Evolutionary conservation across 768 basidiomycete genomes (phyloP).

Genomic region (Boletus sensibilis): DNA sequence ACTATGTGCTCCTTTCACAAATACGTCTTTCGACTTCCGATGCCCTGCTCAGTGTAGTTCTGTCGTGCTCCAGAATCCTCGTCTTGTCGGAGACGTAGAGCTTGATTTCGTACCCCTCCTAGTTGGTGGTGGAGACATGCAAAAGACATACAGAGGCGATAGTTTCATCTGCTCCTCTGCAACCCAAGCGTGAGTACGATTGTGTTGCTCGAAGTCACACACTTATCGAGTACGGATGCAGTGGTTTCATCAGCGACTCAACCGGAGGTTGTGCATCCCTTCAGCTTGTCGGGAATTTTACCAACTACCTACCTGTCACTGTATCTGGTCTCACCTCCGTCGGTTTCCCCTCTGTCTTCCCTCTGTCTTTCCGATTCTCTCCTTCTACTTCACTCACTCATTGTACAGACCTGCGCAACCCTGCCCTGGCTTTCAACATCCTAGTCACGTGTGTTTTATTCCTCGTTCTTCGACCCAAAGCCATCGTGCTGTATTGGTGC

Average conservation of each 20-base stretch:
- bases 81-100: slow-evolving; percentile 66
- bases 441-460: slow-evolving; percentile 66
- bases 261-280: slow-evolving; percentile 78
- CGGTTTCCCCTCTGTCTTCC: slow-evolving; percentile 74
- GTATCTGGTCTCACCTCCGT: slow-evolving; percentile 66
- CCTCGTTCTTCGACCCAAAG: slow-evolving; percentile 66
- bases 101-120: slow-evolving; percentile 70
- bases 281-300: slow-evolving; percentile 69
- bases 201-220: not conserved
- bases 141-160: slow-evolving; percentile 77
- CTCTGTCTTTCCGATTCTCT: slow-evolving; percentile 62
- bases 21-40: slow-evolving; percentile 66
- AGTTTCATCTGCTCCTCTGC: slow-evolving; percentile 85
- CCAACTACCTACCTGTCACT: slow-evolving; percentile 57
- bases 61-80: slow-evolving; percentile 68
- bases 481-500: slow-evolving; percentile 70
- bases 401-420: slow-evolving; percentile 69
- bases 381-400: slow-evolving; percentile 48
- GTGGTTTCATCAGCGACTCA: slow-evolving; percentile 61
- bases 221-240: slow-evolving; percentile 28
- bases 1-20: slow-evolving; percentile 61
- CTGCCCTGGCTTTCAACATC: slow-evolving; percentile 72
- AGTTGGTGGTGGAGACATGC: slow-evolving; percentile 79
- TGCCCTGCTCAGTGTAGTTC: slow-evolving; percentile 72
- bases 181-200: slow-evolving; percentile 63